Conservation (phyloP, 345 rosid species). For the Populus alba region DNA sequence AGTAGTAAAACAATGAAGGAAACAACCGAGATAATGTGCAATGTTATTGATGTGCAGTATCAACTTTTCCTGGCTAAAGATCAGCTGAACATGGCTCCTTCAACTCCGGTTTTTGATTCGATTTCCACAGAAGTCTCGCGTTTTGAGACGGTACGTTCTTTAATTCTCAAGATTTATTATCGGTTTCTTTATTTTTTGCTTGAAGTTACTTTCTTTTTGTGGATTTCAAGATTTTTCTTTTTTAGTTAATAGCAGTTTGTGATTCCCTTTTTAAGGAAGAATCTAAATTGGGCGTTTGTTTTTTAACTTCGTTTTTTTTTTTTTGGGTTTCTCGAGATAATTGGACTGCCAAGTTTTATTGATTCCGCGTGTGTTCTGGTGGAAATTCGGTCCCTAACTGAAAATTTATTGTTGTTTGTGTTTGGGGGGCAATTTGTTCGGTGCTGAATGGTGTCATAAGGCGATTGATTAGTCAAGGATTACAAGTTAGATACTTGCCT, state of each 20-base stretch:
- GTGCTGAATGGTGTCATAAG: neutral
- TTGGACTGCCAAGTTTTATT: neutral
- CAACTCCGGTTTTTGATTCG: conserved; percentile 34
- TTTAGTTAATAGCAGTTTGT: neutral
- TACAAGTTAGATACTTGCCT: neutral
- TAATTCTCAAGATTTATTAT: neutral
- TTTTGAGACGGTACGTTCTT: conserved; percentile 42
- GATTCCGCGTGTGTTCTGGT: neutral
- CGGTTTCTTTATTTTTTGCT: neutral
- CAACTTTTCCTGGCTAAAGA: conserved; percentile 22
- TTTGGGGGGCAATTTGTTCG: neutral
- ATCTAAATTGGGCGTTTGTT: neutral
- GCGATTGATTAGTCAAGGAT: neutral
- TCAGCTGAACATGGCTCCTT: conserved; percentile 26
- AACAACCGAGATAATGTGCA: conserved; percentile 30
- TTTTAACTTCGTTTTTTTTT: no score
- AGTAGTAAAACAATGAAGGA: conserved; percentile 34
- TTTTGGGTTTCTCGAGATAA: neutral
- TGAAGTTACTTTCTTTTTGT: neutral
- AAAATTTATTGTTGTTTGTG: no score
- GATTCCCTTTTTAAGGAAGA: neutral
- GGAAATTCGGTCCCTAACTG: neutral
- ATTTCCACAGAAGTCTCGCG: conserved; percentile 41
- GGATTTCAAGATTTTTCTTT: neutral
- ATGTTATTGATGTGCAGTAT: conserved; percentile 32